Evolutionary conservation across 805 yeast genomes (phyloP).

Genomic region (Spathaspora boniae): DNA sequence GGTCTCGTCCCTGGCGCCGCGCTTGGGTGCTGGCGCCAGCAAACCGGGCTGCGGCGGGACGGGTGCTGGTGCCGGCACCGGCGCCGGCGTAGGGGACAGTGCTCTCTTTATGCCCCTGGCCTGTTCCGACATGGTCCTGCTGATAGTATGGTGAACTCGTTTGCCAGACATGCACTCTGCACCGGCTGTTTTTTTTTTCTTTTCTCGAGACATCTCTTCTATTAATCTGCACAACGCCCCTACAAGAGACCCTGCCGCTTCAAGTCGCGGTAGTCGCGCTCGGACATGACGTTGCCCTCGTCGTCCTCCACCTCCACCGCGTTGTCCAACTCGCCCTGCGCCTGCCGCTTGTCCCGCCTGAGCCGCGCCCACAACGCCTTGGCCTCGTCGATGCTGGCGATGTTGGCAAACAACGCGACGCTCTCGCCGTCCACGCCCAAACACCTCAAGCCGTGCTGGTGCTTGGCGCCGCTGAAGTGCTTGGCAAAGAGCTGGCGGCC

Average conservation of each 20-base stretch:
- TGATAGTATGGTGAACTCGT: too few relatives aligned
- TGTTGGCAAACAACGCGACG: slow-evolving; percentile 52
- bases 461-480: slow-evolving; percentile 74
- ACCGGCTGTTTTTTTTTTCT: too few relatives aligned
- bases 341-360: slow-evolving; percentile 30
- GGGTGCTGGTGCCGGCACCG: too few relatives aligned
- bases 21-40: slow-evolving; percentile 5
- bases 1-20: slow-evolving; percentile 2
- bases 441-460: slow-evolving; percentile 67
- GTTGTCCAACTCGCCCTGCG: slow-evolving; percentile 44
- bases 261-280: slow-evolving; percentile 76
- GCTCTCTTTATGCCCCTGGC: slow-evolving; percentile 12
- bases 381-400: slow-evolving; percentile 69
- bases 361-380: slow-evolving; percentile 50
- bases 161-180: too few relatives aligned
- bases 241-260: slow-evolving; percentile 82
- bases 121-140: not conserved
- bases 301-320: slow-evolving; percentile 85
- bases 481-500: slow-evolving; percentile 70
- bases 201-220: slow-evolving; percentile 1
- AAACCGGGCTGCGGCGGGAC: too few relatives aligned
- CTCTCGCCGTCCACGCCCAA: slow-evolving; percentile 61
- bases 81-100: slow-evolving; percentile 9
- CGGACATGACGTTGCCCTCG: slow-evolving; percentile 89
- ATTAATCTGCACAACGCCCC: not conserved